Conservation (phyloP, 306 rosid species). For the Crotalaria pallida region DNA sequence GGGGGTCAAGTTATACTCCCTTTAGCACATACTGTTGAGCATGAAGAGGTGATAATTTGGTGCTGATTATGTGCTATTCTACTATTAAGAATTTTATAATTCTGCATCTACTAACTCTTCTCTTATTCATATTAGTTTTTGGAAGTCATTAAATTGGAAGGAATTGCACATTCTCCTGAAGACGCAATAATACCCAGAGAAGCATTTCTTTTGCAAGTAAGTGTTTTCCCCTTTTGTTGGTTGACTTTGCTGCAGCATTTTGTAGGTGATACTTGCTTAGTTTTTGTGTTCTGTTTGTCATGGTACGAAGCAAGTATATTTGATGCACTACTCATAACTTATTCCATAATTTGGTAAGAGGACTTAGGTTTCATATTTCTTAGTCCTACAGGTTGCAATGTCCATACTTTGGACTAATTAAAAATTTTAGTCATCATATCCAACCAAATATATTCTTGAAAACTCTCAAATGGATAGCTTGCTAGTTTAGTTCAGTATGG, state of each 20-base stretch:
- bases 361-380: neutral
- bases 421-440: neutral
- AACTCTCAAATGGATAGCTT: conserved; percentile 1
- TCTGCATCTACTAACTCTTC: neutral
- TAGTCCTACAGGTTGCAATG: neutral
- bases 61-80: neutral
- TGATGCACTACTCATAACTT: neutral
- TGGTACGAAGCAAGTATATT: neutral
- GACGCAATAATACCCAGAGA: conserved; percentile 85
- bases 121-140: conserved; percentile 46
- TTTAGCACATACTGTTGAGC: conserved; percentile 89
- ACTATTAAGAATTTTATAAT: neutral
- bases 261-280: neutral
- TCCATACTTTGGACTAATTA: conserved; percentile 6
- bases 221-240: conserved; percentile 4
- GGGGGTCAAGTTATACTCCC: conserved; percentile 98
- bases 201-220: conserved; percentile 87
- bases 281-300: neutral
- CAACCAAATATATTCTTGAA: neutral
- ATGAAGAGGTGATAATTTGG: conserved; percentile 66
- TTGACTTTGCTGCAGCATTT: conserved; percentile 9
- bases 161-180: conserved; percentile 77
- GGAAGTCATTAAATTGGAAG: conserved; percentile 93
- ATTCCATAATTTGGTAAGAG: neutral
- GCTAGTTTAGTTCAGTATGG: neutral